Percentiles rank a stretch among this genome's conserved stretches.
phyloP scores from a whole-genome alignment of 306 rosid species.

The Arachis hypogaea region DNA sequence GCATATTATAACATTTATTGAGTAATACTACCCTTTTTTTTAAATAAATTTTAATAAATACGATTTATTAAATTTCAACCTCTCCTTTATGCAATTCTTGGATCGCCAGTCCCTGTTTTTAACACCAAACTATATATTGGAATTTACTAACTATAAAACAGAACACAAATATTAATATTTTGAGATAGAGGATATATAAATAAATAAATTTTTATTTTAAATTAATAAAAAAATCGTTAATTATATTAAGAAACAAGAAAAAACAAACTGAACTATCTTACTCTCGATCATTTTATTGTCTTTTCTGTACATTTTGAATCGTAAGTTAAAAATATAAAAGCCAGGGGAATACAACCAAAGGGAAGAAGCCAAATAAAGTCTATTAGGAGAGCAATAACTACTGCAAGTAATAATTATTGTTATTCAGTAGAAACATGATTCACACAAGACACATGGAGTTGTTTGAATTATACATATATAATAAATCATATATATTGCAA shows the following conservation, averaged over 20 bases:
- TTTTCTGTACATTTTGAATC: slow-evolving; percentile 23
- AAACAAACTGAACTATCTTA: slow-evolving; percentile 30
- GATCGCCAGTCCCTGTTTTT: too few species aligned
- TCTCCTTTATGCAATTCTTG: too few species aligned
- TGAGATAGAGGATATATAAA: too few species aligned
- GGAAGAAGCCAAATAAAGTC: slow-evolving; percentile 15
- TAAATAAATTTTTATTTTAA: too few species aligned
- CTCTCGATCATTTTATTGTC: slow-evolving; percentile 19
- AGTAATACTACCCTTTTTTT: too few species aligned
- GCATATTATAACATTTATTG: too few species aligned
- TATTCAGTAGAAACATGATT: slow-evolving; percentile 7
- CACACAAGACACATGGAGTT: neutral
- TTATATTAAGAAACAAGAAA: neutral
- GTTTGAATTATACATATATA: neutral
- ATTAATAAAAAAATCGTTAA: too few species aligned
- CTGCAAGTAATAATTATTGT: neutral
- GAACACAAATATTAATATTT: too few species aligned
- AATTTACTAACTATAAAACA: too few species aligned
- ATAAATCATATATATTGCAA: neutral
- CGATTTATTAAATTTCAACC: too few species aligned
- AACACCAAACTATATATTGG: too few species aligned
- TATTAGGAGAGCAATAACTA: neutral
- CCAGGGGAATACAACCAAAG: neutral
- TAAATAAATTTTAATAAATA: too few species aligned
- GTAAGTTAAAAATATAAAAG: neutral